Base-by-base conservation (phyloP, 1,284 basidiomycete genomes). In the Cryptococcus hybrid region DNA sequence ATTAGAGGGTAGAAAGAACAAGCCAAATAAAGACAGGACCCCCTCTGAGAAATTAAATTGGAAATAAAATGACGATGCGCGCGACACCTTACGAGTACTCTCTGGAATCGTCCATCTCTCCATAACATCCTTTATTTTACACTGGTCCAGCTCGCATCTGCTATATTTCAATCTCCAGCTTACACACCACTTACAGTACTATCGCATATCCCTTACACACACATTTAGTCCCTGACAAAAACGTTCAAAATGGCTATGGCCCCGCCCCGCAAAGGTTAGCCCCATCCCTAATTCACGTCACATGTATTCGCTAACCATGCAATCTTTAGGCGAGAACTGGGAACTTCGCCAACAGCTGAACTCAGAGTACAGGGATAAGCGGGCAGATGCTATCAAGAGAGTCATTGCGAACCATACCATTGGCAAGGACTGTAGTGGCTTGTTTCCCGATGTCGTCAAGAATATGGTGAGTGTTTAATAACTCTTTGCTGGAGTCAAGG, bases 351-450 rank as follows among this genome's bases (percentile, higher is more conserved):
- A 92, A 61, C 91, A 96, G 79, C 85, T 99, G 71, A 98, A 99
- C 80, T 92, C 89, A 71, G 91, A 97, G 75, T 97, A 96, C 80
- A 84, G 88, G 60, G 93, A 97, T 67, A 90, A 91, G 74, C 84
- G 95, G 58, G 97, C 97, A 78, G 95, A 98, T 87, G 96, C 95
- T 3, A 97, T 99, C 82, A 98, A 98, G 80, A 84, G 90, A 51
- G 90, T 92, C 61, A 95, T 95, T 73, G 92, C 92, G 51, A 92
- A 91, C 67, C 94, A 95, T 88, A 95, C 92, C 1, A 90, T 96
- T 60, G 91, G 92, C 56, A 96, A 96, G 85, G 92, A 97, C 80
- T 91, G 95, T 77, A 89, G 89, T 74, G 95, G 92, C 38, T 86
- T 99, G 62, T 98, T 99, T 74, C 92, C 93, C 5, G 92, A 97